These are phyloP conservation scores for Botrytis paeoniae DNA, from an alignment of 2,329 filamentous ascomycete species.

Conservation along the genomic window DNA sequence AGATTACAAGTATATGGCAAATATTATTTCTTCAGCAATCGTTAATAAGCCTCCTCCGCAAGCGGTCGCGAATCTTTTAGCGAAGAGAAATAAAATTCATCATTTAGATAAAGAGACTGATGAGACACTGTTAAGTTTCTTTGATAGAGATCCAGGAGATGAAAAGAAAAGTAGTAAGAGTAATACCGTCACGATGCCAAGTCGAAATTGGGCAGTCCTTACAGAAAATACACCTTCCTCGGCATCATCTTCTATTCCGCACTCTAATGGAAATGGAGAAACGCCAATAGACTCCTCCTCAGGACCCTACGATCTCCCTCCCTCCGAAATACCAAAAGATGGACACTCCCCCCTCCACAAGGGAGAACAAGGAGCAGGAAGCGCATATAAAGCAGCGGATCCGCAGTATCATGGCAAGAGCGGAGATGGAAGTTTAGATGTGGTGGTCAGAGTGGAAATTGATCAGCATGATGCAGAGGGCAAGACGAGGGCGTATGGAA, in stretches of 20 bases:
- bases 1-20: constrained; percentile 93
- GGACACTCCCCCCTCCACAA: constrained; percentile 69
- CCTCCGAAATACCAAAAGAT: constrained; percentile 50
- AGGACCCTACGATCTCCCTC: constrained; percentile 25
- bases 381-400: constrained; percentile 70
- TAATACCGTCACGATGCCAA: constrained; percentile 87
- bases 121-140: constrained; percentile 91
- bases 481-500: constrained; percentile 75
- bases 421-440: constrained; percentile 69
- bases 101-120: constrained; percentile 72
- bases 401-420: constrained; percentile 42
- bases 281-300: constrained; percentile 13
- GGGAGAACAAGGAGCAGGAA: constrained; percentile 77
- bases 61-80: constrained; percentile 84
- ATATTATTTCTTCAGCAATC: constrained; percentile 90
- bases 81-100: constrained; percentile 81
- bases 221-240: constrained; percentile 69
- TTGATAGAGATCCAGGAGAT: constrained; percentile 80
- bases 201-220: constrained; percentile 89
- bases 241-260: constrained; percentile 37
- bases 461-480: constrained; percentile 79
- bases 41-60: constrained; percentile 90
- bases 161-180: constrained; percentile 68
- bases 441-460: constrained; percentile 83
- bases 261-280: constrained; percentile 23